Evolutionary conservation across 2,329 filamentous ascomycete genomes (phyloP).

Genomic region (Xylaria sp.): DNA sequence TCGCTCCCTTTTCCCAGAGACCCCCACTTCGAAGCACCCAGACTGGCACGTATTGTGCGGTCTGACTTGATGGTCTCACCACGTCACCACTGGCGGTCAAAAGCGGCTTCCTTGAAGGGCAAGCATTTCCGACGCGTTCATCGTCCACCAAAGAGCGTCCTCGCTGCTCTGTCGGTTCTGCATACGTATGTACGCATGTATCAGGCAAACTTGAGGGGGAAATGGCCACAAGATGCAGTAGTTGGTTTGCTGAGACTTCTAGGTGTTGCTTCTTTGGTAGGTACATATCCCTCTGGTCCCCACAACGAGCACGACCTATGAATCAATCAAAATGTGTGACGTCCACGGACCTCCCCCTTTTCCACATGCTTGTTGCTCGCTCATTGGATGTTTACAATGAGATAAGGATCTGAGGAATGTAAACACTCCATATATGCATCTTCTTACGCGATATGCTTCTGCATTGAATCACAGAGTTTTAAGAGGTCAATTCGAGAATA

Average conservation of each 20-base stretch:
- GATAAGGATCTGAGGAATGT: slow-evolving; percentile 26
- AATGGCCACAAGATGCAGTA: slow-evolving; percentile 3
- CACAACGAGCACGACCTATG: slow-evolving; percentile 25
- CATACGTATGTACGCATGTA: not conserved
- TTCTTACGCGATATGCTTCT: slow-evolving; percentile 18
- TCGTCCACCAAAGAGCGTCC: slow-evolving; percentile 12
- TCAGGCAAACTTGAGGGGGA: slow-evolving; percentile 11
- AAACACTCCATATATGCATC: slow-evolving; percentile 22
- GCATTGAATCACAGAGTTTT: slow-evolving; percentile 29
- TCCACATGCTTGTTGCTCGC: slow-evolving; percentile 28
- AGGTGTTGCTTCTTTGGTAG: slow-evolving; percentile 19
- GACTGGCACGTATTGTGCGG: not conserved
- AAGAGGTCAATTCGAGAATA: slow-evolving; percentile 29
- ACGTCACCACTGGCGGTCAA: slow-evolving; percentile 36
- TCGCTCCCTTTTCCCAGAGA: slow-evolving; percentile 12
- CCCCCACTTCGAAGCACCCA: slow-evolving; percentile 14
- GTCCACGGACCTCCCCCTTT: slow-evolving; percentile 37
- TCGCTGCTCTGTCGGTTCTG: slow-evolving; percentile 1
- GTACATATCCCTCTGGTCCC: slow-evolving; percentile 16
- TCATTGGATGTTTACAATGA: slow-evolving; percentile 24
- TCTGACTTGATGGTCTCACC: slow-evolving; percentile 25
- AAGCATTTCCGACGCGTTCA: slow-evolving; percentile 25
- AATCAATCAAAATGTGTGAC: slow-evolving; percentile 24
- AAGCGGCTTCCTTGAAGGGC: slow-evolving; percentile 11
- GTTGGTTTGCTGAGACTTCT: slow-evolving; percentile 16